Evolutionary conservation across 2,329 filamentous ascomycete genomes (phyloP), one percentile per base, ranked within the genome.

Genomic region (Fusarium sp.): DNA sequence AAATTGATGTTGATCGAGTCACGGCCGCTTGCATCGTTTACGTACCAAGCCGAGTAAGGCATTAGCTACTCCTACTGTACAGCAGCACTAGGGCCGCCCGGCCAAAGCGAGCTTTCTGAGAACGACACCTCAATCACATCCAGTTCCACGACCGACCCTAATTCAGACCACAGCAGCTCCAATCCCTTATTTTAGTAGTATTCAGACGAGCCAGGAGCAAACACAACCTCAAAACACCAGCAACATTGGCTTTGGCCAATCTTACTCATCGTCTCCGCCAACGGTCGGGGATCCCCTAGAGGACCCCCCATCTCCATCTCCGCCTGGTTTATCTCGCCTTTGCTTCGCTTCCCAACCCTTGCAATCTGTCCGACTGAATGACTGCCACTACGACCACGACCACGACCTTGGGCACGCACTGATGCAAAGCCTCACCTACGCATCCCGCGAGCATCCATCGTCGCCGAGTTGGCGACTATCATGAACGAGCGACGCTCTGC

Each of bases 401-500:
- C 15, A 56, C 57, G 37, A 48, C 35, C 14, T 52, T 57, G 44
- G 53, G 52, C 42, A 65, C 65, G 67, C 67, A 63, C 72, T 75
- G 69, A 76, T 77, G 75, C 72, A 63, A 68, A 72, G 55, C 58
- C 56, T 57, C 57, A 42, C 33, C 52, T 64, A 50, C 56, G 61
- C 50, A 55, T 66, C 48, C 65, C 59, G 71, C 70, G 68, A 72
- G 68, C 65, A 65, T 58, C 61, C 58, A 57, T 68, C 71, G 72
- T 71, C 72, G 73, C 69, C 66, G 67, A 70, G 68, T 63, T 68
- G 67, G 68, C 70, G 71, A 69, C 67, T 68, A 75, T 65, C 69
- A 78, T 78, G 76, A 74, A 71, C 69, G 71, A 74, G 63, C 67
- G 62, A 68, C 63, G 63, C 58, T 66, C 73, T 58, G 64, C 65